phyloP scores from a whole-genome alignment of 2,329 filamentous ascomycete genomes.

The Calonectria henricotiae region DNA sequence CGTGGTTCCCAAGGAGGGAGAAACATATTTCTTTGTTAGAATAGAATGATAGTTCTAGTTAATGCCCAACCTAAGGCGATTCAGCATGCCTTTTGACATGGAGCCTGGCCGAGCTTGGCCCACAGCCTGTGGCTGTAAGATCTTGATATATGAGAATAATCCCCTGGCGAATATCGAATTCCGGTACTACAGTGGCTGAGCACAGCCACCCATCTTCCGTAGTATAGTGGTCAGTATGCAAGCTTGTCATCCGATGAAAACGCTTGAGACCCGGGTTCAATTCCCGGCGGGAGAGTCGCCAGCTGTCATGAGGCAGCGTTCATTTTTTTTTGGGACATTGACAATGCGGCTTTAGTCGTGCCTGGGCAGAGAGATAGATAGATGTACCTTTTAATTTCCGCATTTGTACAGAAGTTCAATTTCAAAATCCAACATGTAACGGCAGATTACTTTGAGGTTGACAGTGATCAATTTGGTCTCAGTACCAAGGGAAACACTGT shows the following conservation, averaged over 20 bases:
- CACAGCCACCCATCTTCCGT: constrained; percentile 16
- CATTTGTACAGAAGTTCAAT: constrained; percentile 9
- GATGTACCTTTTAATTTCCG: not conserved
- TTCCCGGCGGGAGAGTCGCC: constrained; percentile 24
- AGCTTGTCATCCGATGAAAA: constrained; percentile 1
- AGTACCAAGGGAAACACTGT: not conserved
- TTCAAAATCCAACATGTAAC: not conserved
- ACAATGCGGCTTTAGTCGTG: not conserved
- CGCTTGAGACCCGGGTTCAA: constrained; percentile 26
- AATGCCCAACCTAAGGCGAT: too few species aligned
- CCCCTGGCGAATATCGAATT: not conserved
- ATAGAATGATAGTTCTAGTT: not conserved
- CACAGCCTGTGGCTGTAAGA: too few species aligned
- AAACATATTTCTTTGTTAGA: constrained; percentile 26
- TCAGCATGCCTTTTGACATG: too few species aligned
- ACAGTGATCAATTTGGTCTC: constrained; percentile 5
- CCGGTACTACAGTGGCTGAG: constrained; percentile 19
- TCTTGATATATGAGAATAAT: not conserved
- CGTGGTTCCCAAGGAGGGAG: constrained; percentile 11
- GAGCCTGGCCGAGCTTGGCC: too few species aligned
- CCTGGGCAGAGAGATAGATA: not conserved
- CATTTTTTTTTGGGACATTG: not conserved
- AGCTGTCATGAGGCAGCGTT: not conserved
- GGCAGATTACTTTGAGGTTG: constrained; percentile 17
- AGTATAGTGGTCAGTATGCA: constrained; percentile 27